Evolutionary conservation across 495 filamentous ascomycete species (phyloP), one percentile per base, ranked within the genome.

Genomic region (Talaromyces wortmannii): DNA sequence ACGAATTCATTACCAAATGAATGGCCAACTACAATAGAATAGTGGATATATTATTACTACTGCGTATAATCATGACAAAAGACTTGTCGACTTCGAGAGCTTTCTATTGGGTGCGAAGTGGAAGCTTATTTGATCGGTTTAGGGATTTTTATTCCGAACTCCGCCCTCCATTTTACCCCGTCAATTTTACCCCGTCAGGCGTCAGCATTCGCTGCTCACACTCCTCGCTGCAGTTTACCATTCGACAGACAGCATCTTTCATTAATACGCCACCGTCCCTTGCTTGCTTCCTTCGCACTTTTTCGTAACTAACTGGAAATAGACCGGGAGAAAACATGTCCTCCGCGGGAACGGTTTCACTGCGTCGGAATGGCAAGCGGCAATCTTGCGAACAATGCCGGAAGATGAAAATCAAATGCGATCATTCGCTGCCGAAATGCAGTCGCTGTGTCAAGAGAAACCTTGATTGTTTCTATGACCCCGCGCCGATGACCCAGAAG

Each of bases 371-470:
- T 60, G 64, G 67, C 2, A 64, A 63, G 42, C 59, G 52, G 42
- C 62, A 64, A 52, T 63, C 64, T 4, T 72, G 67, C 51, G 62
- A 72, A 59, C 59, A 63, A 40, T 72, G 67, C 54, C 60, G 67
- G 1, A 68, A 67, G 52, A 59, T 61, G 16, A 69, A 72, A 55
- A 50, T 70, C 36, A 57, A 59, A n/a, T 70, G 66, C 57, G 63
- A 70, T 42, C 67, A 70, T 40, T 36, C 47, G 5, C 15, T 61
- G 23, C 69, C 33, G 43, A 61, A 7, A 45, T 63, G 52, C 57
- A 59, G 54, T 49, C 58, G 18, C 55, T 65, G 50, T 53, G 17
- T 33, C 11, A 47, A 56, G 16, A 55, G 61, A 18, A 62, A 58
- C 10, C 55, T 59, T 1, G 18, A 48, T 2, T 62, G 60, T 53